Base-by-base conservation (phyloP, 441 rosid species). In the Adansonia grandidieri region DNA sequence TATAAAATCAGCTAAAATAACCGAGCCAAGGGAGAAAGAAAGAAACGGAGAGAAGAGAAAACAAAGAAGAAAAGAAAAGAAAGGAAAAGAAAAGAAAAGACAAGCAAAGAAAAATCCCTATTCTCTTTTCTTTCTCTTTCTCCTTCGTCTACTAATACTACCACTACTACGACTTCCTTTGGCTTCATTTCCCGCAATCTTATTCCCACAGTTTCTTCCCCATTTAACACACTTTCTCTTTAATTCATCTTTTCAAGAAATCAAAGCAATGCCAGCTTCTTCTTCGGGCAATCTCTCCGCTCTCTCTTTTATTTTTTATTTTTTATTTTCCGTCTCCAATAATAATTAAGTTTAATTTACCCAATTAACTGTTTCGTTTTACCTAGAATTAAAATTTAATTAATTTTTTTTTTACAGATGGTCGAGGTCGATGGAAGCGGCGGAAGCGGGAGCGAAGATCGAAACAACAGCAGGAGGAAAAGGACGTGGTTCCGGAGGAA, bases 351-450 rank as follows among this genome's bases (percentile, higher is more conserved):
- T 71, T 78, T 17, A 53, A 77, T 63, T 50, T 19, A 19, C 50
- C 65, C 0, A 4, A 47, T 67, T 28, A 22, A 51, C 45, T 32
- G 15, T 64, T 71, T 77, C 37, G 57, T 37, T 9, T 13, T 72
- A 45, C 37, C 22, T 74, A 48, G 44, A 19, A 9, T 74, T 60
- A 20, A 24, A 17, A 8, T 53, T 53, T 28, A 48, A 20, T 80
- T 13, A 6, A 22, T 13, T 11, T 11, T 19, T 15, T 19, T 22
- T n/a, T 2, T 9, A 51, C 84, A 89, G 95, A 94, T 83, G 91
- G 90, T 50, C 88, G 97, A 20, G 96, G 97, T 77, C 92, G 88
- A 86, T 95, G 98, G 98, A 95, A 92, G 87, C 84, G 94, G 84
- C 86, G 92, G 76, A 91, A 87, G 92, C 87, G 97, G 74, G 97